These are phyloP conservation scores for Beta lomatogona DNA, from an alignment of 179 eudicot species.

Conservation along the genomic window DNA sequence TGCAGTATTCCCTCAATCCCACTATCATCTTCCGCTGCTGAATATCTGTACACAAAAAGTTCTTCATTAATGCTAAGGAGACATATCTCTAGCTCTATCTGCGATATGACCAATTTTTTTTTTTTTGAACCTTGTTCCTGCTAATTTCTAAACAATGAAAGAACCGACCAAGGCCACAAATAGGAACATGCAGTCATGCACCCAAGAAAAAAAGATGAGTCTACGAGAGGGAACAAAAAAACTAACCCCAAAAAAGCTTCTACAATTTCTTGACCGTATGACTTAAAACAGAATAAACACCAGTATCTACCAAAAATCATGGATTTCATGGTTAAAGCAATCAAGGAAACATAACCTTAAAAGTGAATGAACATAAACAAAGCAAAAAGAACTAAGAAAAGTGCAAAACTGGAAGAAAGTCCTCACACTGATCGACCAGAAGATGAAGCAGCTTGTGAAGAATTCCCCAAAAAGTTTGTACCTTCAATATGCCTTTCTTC, in stretches of 20 bases:
- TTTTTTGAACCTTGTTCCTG: neutral
- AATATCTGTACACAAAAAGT: constrained; percentile 46
- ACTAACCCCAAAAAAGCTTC: neutral
- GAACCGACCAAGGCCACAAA: too few species aligned
- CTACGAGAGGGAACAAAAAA: too few species aligned
- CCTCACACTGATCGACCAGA: constrained; percentile 77
- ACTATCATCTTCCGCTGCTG: constrained; percentile 40
- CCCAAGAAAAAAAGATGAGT: too few species aligned
- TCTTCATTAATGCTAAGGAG: neutral
- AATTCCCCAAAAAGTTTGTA: constrained; percentile 30
- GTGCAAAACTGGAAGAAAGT: constrained; percentile 20
- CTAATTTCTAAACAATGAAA: neutral
- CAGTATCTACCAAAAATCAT: neutral
- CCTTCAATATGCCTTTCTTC: constrained; percentile 17
- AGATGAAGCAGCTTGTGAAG: constrained; percentile 39
- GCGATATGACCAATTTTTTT: too few species aligned
- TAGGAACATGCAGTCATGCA: too few species aligned
- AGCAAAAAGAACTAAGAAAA: neutral
- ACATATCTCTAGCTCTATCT: neutral
- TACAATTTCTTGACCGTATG: neutral
- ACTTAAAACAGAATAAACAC: neutral
- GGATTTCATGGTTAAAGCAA: neutral
- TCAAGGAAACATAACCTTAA: neutral
- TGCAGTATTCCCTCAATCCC: constrained; percentile 85
- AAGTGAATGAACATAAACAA: neutral